Evolutionary conservation across 2,329 filamentous ascomycete genomes (phyloP), one percentile per base, ranked within the genome.

Genomic region (Claviceps purpurea): DNA sequence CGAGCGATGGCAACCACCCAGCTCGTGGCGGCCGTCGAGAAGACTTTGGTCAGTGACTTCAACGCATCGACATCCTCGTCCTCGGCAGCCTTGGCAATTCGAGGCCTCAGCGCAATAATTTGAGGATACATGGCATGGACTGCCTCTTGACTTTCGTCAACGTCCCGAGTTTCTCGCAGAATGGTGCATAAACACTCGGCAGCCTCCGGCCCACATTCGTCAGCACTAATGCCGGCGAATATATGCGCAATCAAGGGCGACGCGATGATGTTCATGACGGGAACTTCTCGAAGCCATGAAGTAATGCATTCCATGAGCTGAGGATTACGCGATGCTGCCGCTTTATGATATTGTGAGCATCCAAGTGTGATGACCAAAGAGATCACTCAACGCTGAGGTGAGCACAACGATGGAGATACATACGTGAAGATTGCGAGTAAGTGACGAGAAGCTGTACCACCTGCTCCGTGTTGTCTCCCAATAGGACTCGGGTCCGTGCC

Each of bases 271-370:
- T 87, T 84, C 57, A 77, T 77, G 47, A 95, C 79, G 0, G 91
- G 88, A 6, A 98, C 88, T 70, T 98, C 93, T 60, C 89, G 82
- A 59, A 97, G 78, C 93, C 93, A 98, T 3, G 93, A 96, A 37
- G 89, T 94, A 60, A 97, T 89, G 66, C 93, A 97, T 62, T 96
- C 89, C 66, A 97, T 82, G 47, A 98, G 77, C 62, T 90, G 86
- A 2, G 91, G 90, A 63, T 96, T 95, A 56, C 84, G 85, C 8
- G 89, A 79, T 24, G 91, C 89, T 47, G 81, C 73, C 49, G 78
- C 89, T 89, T 61, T 7, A 54, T 13, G 46, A 40, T 8, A 22
- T 7, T 24, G 49, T 45, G 2, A 50, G 49, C 14, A 45, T 52
- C 37, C 39, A 44, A 24, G 8, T 8, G 22, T 42, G 26, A 46